A percentile compares a stretch with the other conserved stretches of the same genome.
These are phyloP conservation scores for Pueraria montana DNA, from an alignment of 306 rosid genomes.

Conservation along the genomic window DNA sequence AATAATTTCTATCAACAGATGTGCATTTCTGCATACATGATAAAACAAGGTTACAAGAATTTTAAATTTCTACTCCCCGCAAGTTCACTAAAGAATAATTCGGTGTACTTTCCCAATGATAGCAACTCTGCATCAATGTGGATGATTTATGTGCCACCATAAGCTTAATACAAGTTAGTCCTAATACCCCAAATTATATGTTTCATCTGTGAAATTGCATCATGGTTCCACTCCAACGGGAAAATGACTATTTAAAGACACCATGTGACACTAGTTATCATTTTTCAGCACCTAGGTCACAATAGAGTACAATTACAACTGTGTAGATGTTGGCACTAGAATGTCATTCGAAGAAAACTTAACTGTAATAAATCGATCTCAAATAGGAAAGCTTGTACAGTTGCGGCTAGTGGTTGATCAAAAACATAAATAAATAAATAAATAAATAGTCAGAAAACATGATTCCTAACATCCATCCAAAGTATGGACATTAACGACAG, in stretches of 20 bases:
- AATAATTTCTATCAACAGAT: neutral
- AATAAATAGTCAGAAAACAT: neutral
- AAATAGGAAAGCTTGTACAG: neutral
- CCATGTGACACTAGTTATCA: neutral
- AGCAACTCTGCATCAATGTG: neutral
- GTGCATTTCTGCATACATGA: neutral
- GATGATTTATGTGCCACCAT: neutral
- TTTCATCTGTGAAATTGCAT: neutral
- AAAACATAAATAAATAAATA: neutral
- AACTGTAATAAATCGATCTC: neutral
- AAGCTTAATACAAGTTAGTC: neutral
- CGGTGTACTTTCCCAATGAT: neutral
- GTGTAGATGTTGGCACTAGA: neutral
- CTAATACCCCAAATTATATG: neutral
- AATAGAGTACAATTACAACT: neutral
- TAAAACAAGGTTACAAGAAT: neutral
- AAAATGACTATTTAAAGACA: neutral
- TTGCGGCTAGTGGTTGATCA: neutral
- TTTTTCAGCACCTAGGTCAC: conserved; percentile 21
- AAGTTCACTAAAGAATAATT: neutral
- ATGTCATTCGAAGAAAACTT: neutral
- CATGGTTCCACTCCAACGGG: conserved; percentile 2
- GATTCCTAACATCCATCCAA: neutral
- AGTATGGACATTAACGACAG: neutral
- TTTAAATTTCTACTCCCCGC: neutral